Evolutionary conservation across 2,329 filamentous ascomycete species (phyloP), one percentile per base, ranked within the genome.

Genomic region (Clonostachys rosea): DNA sequence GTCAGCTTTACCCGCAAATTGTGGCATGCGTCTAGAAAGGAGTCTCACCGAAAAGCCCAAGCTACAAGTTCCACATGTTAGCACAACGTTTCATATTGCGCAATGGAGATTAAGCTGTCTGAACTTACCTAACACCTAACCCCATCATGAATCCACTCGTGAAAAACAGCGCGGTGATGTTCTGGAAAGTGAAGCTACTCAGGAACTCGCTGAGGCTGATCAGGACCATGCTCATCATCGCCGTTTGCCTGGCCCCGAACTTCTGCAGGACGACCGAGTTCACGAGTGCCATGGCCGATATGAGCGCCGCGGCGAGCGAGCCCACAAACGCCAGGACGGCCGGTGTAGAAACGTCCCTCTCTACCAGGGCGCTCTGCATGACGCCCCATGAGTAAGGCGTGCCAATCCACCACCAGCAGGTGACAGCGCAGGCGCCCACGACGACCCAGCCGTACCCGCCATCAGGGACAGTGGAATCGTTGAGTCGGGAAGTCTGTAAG

Each of bases 301-400:
- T 73, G 47, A 74, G 68, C 0, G 76, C 70, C 2, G 74, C 64
- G 9, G 70, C 66, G 12, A 84, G 54, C 1, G 74, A 78, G 3
- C 80, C 81, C 4, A 84, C 75, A 51, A 83, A 85, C 3, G 78
- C 74, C 18, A 85, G 64, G 1, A 75, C 79, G 1, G 74, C 74
- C 0, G 78, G 67, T 0, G 69, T 68, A 1, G 70, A 69, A 1
- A 81, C 61, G 0, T 67, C 65, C 10, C 72, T 62, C 34, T 73
- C 61, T 4, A 82, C 72, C 2, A 85, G 68, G 0, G 73, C 79
- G 5, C 70, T 69, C 59, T 86, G 81, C 42, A 84, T 64, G 1
- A 86, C 71, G 20, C 81, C 82, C 79, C 81, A 85, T 51, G 70
- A 72, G 55, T 81, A 81, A 8, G 70, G 70, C 1, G 71, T 77